These are phyloP conservation scores for Noccaea bulbosa DNA, from an alignment of 345 rosid species.

Conservation along the genomic window DNA sequence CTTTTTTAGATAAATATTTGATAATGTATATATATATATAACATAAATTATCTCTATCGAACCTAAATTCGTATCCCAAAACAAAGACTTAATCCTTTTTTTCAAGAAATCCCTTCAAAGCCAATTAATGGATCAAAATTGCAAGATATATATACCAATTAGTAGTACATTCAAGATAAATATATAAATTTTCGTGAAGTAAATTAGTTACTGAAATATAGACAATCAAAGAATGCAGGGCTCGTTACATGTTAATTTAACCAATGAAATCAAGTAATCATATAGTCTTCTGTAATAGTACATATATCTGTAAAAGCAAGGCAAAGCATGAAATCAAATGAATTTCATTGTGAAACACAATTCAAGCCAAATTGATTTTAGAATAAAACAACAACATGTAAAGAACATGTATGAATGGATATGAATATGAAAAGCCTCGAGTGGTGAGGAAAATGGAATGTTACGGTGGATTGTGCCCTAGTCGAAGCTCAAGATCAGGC, in stretches of 20 bases:
- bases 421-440: conserved; percentile 20
- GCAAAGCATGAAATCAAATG: conserved; percentile 28
- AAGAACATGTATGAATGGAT: conserved; percentile 37
- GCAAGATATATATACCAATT: not conserved
- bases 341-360: conserved; percentile 29
- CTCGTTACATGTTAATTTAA: not conserved
- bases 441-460: conserved; percentile 31
- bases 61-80: not conserved
- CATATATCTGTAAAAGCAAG: conserved; percentile 26
- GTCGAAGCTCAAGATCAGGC: conserved; percentile 88
- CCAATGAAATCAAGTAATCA: conserved; percentile 11
- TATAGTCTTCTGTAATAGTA: conserved; percentile 11
- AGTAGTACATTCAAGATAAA: not conserved
- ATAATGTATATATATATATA: not conserved
- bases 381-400: conserved; percentile 32
- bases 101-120: not conserved
- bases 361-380: conserved; percentile 23
- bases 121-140: conserved; percentile 8
- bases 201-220: not conserved
- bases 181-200: not conserved
- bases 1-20: not conserved
- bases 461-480: conserved; percentile 59
- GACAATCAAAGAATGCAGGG: not conserved
- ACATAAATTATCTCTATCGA: conserved; percentile 2
- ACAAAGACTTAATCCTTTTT: not conserved